A percentile compares a stretch with the other conserved stretches of the same genome.
phyloP scores from a whole-genome alignment of 495 filamentous ascomycete species.

The Xylona heveae region DNA sequence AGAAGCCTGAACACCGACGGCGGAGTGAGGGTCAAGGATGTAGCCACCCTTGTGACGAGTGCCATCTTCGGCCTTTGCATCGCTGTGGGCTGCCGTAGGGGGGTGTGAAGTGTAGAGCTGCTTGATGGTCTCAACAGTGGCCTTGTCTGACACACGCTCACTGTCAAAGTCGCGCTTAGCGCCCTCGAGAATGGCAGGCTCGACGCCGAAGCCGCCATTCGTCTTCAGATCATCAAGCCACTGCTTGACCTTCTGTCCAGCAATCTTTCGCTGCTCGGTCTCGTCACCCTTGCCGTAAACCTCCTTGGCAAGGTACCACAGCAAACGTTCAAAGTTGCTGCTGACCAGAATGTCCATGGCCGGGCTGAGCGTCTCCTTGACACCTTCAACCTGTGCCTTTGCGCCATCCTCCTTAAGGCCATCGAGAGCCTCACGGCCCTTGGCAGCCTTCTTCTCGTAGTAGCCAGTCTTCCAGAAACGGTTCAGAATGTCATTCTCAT shows the following conservation, averaged over 20 bases:
- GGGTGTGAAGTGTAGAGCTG: constrained; percentile 29
- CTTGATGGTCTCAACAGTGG: constrained; percentile 58
- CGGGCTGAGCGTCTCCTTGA: constrained; percentile 70
- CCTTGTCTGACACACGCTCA: constrained; percentile 58
- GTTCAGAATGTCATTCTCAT: constrained; percentile 72
- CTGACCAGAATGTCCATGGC: constrained; percentile 96
- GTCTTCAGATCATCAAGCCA: constrained; percentile 64
- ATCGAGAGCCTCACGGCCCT: constrained; percentile 29
- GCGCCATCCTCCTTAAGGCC: constrained; percentile 36
- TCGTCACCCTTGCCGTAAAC: constrained; percentile 17
- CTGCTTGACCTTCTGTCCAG: constrained; percentile 38
- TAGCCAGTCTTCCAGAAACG: constrained; percentile 65
- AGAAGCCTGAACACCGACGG: constrained; percentile 61
- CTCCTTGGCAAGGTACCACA: constrained; percentile 78
- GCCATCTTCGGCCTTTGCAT: too few relatives aligned
- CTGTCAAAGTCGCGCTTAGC: constrained; percentile 52
- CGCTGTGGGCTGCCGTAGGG: constrained; percentile 12
- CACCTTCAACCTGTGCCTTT: constrained; percentile 44
- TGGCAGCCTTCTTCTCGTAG: constrained; percentile 55
- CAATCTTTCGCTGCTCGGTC: constrained; percentile 21
- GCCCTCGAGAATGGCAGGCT: constrained; percentile 37
- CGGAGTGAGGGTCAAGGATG: constrained; percentile 80
- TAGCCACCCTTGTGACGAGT: constrained; percentile 35
- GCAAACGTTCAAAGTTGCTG: constrained; percentile 84
- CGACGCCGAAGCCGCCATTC: constrained; percentile 60